Conservation (phyloP, 129 eudicot genomes). For the Tanacetum coccineum region DNA sequence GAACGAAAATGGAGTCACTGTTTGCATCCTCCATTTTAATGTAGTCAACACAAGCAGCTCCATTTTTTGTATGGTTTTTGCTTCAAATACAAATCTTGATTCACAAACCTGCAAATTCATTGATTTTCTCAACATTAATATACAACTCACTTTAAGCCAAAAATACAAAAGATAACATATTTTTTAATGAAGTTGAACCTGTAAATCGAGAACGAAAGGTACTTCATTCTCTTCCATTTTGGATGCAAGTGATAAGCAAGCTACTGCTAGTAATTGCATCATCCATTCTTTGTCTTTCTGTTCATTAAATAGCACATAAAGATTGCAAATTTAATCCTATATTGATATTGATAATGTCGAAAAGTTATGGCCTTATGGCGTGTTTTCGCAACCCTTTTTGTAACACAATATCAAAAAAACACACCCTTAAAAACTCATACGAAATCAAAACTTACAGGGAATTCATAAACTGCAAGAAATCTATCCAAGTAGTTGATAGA, state of each 20-base stretch:
- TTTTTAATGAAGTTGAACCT: conserved; percentile 31
- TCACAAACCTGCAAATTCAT: conserved; percentile 48
- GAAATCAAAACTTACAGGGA: not conserved
- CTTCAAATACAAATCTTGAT: conserved; percentile 58
- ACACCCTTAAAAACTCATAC: not conserved
- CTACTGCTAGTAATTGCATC: not conserved
- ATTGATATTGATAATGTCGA: not conserved
- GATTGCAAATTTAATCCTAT: not conserved
- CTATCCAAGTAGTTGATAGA: conserved; percentile 13
- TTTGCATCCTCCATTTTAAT: conserved; percentile 82
- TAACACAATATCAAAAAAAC: not conserved
- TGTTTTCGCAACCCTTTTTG: too few species aligned
- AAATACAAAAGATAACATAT: not conserved
- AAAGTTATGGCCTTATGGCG: not conserved
- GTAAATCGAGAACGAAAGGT: conserved; percentile 56
- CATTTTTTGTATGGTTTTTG: conserved; percentile 71
- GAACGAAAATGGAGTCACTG: conserved; percentile 73
- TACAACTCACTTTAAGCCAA: conserved; percentile 4
- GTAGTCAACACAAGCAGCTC: conserved; percentile 71
- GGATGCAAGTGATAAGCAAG: not conserved
- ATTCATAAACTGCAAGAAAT: conserved; percentile 16
- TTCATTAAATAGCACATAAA: not conserved
- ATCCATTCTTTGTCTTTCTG: not conserved
- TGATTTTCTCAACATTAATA: conserved; percentile 9
- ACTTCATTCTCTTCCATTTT: not conserved